These are phyloP conservation scores for Aspergillus olivimuriae DNA, from an alignment of 495 filamentous ascomycete species.

Conservation along the genomic window DNA sequence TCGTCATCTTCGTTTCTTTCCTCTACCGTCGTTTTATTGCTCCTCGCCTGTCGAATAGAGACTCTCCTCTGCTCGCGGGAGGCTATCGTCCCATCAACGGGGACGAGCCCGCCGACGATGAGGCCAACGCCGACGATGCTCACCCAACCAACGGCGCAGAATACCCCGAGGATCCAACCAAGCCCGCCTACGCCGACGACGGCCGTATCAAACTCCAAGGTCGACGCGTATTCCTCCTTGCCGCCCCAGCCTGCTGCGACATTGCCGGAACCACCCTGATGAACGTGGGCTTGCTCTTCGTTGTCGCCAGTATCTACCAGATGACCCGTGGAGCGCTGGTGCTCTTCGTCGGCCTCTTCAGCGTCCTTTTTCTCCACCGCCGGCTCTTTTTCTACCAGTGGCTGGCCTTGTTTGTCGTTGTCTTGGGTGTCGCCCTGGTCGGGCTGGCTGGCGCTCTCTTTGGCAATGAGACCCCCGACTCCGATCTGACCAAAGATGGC, in stretches of 20 bases:
- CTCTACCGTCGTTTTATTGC: constrained; percentile 54
- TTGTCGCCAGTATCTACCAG: constrained; percentile 93
- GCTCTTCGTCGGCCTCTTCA: constrained; percentile 92
- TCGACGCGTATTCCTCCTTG: constrained; percentile 67
- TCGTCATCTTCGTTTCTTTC: constrained; percentile 64
- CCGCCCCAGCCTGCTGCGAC: constrained; percentile 86
- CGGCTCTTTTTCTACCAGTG: constrained; percentile 80
- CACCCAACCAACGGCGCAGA: constrained; percentile 21
- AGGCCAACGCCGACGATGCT: constrained; percentile 45
- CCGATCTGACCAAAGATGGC: constrained; percentile 32
- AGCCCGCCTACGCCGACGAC: constrained; percentile 40
- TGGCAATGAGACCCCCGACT: constrained; percentile 48
- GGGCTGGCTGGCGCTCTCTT: constrained; percentile 82
- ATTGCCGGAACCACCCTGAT: constrained; percentile 93
- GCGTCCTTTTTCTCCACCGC: constrained; percentile 79
- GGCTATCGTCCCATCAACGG: constrained; percentile 58
- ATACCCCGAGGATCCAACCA: constrained; percentile 40
- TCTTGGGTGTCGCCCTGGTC: constrained; percentile 81
- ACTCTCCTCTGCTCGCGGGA: constrained; percentile 40
- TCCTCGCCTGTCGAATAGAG: constrained; percentile 24
- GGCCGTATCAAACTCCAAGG: constrained; percentile 57
- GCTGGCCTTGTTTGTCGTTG: constrained; percentile 78
- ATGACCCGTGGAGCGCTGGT: constrained; percentile 96
- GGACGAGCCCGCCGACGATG: constrained; percentile 32
- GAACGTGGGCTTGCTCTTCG: constrained; percentile 90